Base-by-base conservation (phyloP, 2,329 filamentous ascomycete species). In the Neophaeococcomyces mojaviensis region DNA sequence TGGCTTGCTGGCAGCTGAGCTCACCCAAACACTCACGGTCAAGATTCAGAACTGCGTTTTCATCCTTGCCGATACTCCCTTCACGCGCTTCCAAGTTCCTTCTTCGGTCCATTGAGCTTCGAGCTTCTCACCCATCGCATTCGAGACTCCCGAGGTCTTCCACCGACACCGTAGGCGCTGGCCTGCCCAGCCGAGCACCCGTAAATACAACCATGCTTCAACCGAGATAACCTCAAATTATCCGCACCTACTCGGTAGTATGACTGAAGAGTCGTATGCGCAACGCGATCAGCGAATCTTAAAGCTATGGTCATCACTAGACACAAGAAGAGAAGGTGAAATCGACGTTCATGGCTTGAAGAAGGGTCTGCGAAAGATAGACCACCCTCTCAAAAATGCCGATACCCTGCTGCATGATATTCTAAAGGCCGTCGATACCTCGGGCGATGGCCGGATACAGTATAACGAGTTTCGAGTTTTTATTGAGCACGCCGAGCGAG, bases 311-410 rank as follows among this genome's bases (percentile, higher is more conserved):
- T 73, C 71, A 62, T 82, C 79, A 59, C 77, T 98, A 55, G 88
- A 94, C 65, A 82, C 83, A 55, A 78, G 81, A 54, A 75, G 76
- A 49, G 81, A 83, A 58, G 87, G 87, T 49, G 82, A 87, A 64
- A 74, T 98, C 58, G 89, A 97, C 67, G 72, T 94, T 54, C 81
- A 84, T 64, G 88, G 81, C 26, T 71, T 98, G 57, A 84, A 89
- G 68, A 86, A 81, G 68, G 92, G 90, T 3, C 69, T 98, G 61
- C 81, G 75, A 64, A 86, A 82, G 66, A 88, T 97, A 60, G 89
- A 97, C 65, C 92, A 98, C 65, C 92, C 83, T 53, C 68, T 98
- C 61, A 94, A 96, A 72, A 92, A 96, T 74, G 92, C 92, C 62
- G 86, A 94, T 65, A 73, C 78, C 31, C 80, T 97, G 72, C 76